Evolutionary conservation across 129 eudicot species (phyloP), one percentile per base, ranked within the genome.

Genomic region (Lactuca saligna): DNA sequence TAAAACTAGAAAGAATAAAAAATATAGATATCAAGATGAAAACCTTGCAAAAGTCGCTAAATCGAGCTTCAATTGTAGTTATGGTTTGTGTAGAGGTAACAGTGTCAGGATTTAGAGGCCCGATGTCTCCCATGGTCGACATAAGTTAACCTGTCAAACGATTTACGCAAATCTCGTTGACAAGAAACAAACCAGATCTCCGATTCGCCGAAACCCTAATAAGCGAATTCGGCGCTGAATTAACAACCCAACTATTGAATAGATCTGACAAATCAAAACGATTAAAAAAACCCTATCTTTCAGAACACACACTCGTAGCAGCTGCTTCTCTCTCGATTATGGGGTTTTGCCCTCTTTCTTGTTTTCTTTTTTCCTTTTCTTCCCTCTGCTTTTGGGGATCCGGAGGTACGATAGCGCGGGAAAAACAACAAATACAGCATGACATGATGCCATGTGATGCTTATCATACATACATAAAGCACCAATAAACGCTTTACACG

Each of bases 41-140:
- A 66, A 92, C 98, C 98, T 92, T 84, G 96, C 96, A 92, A 58
- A 88, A 81, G 34, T 76, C 70, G 57, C 61, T 55, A 58, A 92
- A 92, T 74, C 96, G 89, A 81, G 87, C 83, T 79, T 82, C 95
- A 57, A 84, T 33, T 7, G 80, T 63, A 63, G 78, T 62, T 74
- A 75, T 78, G n/a, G 62, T 69, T 8, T 53, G 80, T 5, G 68
- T 20, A 55, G 38, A 54, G 3, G 65, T 50, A 75, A 67, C 73
- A 54, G 59, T 74, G 15, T 56, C 20, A 32, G 66, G 34, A 63
- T 70, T 77, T 13, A 68, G 41, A n/a, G 79, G 72, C 63, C 77
- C 79, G 53, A 70, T 57, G 54, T 80, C 86, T 20, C 77, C 95
- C 90, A 89, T 86, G 14, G n/a, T 68, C 38, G 8, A 37, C 69